Percentiles rank a stretch among this genome's conserved stretches.
Conservation (phyloP, 2,329 filamentous ascomycete genomes). For the Phialocephala sp. region DNA sequence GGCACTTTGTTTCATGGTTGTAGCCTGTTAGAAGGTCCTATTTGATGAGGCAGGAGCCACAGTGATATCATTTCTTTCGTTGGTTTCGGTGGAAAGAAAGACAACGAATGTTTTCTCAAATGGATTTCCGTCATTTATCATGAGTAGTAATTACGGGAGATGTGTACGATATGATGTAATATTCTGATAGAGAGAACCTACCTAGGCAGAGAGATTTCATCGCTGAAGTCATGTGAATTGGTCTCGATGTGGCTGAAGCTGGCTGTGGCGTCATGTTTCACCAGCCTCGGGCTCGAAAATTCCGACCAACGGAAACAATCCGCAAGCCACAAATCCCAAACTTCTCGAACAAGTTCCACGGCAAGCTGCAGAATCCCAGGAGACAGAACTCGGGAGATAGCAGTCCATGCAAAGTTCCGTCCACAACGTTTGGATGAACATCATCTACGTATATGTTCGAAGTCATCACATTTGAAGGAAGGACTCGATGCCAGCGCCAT, state of each 20-base stretch:
- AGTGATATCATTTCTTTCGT: background rate
- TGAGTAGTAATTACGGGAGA: too few species aligned
- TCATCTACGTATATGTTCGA: background rate
- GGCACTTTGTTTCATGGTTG: background rate
- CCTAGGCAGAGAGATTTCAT: too few species aligned
- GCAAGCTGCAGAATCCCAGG: background rate
- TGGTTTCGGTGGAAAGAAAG: too few species aligned
- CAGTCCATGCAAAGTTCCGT: background rate
- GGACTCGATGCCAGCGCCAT: background rate
- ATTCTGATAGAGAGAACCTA: background rate
- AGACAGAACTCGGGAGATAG: background rate
- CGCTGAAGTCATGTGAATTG: background rate
- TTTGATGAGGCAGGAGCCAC: background rate
- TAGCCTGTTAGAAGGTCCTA: background rate
- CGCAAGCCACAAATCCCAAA: background rate
- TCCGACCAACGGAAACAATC: background rate
- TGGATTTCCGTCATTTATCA: background rate
- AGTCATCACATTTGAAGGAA: too few species aligned
- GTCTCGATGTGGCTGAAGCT: background rate
- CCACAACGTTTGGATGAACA: background rate
- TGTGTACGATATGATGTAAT: background rate
- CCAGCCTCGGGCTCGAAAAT: too few species aligned
- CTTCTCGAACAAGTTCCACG: background rate
- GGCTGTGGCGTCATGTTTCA: background rate
- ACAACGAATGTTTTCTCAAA: too few species aligned